A percentile compares a stretch with the other conserved stretches of the same genome.
Evolutionary conservation across 345 rosid species (phyloP).

Genomic region (Hibiscus tridactylites): DNA sequence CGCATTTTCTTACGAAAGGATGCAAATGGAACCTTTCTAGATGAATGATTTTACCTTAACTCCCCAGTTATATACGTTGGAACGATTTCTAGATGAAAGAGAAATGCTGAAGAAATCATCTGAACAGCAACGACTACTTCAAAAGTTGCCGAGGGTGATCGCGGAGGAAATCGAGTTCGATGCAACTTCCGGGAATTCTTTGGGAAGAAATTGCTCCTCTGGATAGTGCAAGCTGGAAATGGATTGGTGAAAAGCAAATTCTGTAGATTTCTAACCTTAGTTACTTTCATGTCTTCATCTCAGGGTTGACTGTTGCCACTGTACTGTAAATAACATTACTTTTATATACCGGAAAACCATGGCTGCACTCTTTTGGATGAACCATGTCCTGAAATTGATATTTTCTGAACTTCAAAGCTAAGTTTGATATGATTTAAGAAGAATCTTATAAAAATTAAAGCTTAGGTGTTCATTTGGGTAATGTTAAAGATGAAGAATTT

Average conservation of each 20-base stretch:
- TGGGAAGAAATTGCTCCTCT: background rate
- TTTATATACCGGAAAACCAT: too few species aligned
- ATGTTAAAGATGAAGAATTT: too few species aligned
- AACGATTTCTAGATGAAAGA: constrained; percentile 16
- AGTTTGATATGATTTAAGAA: too few species aligned
- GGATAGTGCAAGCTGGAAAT: background rate
- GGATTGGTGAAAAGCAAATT: background rate
- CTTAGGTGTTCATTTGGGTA: too few species aligned
- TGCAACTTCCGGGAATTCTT: background rate
- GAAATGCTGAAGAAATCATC: constrained; percentile 24
- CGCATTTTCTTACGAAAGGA: background rate
- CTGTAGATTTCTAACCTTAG: background rate
- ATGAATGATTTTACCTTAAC: background rate
- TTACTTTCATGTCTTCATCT: background rate
- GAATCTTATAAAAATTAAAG: too few species aligned
- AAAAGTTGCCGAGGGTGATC: constrained; percentile 27
- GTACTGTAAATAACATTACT: too few species aligned
- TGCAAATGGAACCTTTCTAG: background rate
- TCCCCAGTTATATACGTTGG: constrained; percentile 9
- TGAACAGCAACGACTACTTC: constrained; percentile 28
- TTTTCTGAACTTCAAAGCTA: too few species aligned
- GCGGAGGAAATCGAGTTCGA: constrained; percentile 14
- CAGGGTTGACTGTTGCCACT: too few species aligned
- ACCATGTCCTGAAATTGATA: too few species aligned
- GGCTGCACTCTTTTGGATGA: too few species aligned